Percentiles rank a stretch among this genome's conserved stretches.
Conservation (phyloP, 768 basidiomycete species). For the Panellus pusillus region DNA sequence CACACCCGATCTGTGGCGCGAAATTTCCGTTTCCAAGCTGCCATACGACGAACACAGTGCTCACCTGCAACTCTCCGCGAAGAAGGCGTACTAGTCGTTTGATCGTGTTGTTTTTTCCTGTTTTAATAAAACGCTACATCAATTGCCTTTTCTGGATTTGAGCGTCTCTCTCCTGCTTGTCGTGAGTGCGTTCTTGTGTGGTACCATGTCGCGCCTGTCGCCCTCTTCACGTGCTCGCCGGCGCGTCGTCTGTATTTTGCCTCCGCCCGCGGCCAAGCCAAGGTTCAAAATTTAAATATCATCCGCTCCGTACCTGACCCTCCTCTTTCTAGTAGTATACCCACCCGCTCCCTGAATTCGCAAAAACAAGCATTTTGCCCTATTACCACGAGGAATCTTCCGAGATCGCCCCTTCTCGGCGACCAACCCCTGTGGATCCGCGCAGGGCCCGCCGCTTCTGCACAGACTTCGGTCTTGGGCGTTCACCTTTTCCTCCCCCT, state of each 20-base stretch:
- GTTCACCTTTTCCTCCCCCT: slow-evolving; percentile 12
- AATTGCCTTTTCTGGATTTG: not conserved
- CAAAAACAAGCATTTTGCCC: slow-evolving; percentile 14
- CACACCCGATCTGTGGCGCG: slow-evolving; percentile 96
- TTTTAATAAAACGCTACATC: slow-evolving; percentile 3
- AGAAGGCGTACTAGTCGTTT: slow-evolving; percentile 65
- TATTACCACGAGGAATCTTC: slow-evolving; percentile 10
- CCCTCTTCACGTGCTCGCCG: slow-evolving; percentile 19
- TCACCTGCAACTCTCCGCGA: slow-evolving; percentile 80
- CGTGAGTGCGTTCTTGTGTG: not conserved
- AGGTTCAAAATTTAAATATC: not conserved
- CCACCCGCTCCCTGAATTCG: slow-evolving; percentile 13
- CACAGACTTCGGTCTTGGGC: slow-evolving; percentile 32
- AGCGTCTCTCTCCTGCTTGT: not conserved
- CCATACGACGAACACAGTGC: slow-evolving; percentile 96
- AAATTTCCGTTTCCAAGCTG: slow-evolving; percentile 85
- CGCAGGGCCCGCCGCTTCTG: slow-evolving; percentile 32
- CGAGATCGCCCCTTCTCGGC: slow-evolving; percentile 12
- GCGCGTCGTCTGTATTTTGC: slow-evolving; percentile 14
- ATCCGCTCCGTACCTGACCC: not conserved
- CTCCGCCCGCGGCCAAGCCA: not conserved
- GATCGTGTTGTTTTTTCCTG: not conserved
- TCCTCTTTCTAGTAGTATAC: not conserved
- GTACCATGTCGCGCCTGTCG: slow-evolving; percentile 9
- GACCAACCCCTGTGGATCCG: slow-evolving; percentile 28